A percentile compares a stretch with the other conserved stretches of the same genome.
Evolutionary conservation across 2,329 filamentous ascomycete genomes (phyloP).

Genomic region (Fusarium sp.): DNA sequence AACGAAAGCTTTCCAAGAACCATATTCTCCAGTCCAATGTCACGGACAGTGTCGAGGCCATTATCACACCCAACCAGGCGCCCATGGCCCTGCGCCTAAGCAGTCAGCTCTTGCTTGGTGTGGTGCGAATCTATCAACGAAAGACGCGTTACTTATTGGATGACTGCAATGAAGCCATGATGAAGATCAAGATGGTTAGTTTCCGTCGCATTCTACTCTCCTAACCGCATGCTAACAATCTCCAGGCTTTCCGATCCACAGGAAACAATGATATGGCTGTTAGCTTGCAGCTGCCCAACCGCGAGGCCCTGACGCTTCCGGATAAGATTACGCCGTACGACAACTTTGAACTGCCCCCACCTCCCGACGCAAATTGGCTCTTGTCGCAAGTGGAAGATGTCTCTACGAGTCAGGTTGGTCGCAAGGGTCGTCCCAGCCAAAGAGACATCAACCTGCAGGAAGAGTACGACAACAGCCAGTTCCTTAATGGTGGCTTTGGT

Average conservation of each 20-base stretch:
- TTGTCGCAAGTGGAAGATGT: slow-evolving; percentile 79
- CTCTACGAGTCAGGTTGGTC: slow-evolving; percentile 63
- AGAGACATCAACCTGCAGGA: slow-evolving; percentile 77
- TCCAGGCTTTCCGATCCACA: slow-evolving; percentile 89
- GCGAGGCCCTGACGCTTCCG: slow-evolving; percentile 87
- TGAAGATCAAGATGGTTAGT: slow-evolving; percentile 97
- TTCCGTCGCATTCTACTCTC: neutral
- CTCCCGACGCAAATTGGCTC: slow-evolving; percentile 88
- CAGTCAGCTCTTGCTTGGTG: slow-evolving; percentile 92
- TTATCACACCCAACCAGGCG: slow-evolving; percentile 91
- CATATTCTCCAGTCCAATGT: slow-evolving; percentile 96
- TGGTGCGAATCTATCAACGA: slow-evolving; percentile 96
- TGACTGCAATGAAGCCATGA: slow-evolving; percentile 95
- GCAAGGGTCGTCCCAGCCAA: slow-evolving; percentile 69
- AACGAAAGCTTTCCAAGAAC: slow-evolving; percentile 98
- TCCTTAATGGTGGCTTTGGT: slow-evolving; percentile 75
- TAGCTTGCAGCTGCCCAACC: slow-evolving; percentile 82
- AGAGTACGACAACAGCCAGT: slow-evolving; percentile 81
- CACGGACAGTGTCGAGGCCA: slow-evolving; percentile 92
- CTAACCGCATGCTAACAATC: slow-evolving; percentile 47
- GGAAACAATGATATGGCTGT: slow-evolving; percentile 96
- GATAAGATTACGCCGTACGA: slow-evolving; percentile 95
- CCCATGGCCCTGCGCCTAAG: slow-evolving; percentile 95
- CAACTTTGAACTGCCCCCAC: slow-evolving; percentile 79
- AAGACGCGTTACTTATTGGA: slow-evolving; percentile 97